A percentile compares a stretch with the other conserved stretches of the same genome.
phyloP scores from a whole-genome alignment of 441 rosid species.

The Monsonia emarginata region DNA sequence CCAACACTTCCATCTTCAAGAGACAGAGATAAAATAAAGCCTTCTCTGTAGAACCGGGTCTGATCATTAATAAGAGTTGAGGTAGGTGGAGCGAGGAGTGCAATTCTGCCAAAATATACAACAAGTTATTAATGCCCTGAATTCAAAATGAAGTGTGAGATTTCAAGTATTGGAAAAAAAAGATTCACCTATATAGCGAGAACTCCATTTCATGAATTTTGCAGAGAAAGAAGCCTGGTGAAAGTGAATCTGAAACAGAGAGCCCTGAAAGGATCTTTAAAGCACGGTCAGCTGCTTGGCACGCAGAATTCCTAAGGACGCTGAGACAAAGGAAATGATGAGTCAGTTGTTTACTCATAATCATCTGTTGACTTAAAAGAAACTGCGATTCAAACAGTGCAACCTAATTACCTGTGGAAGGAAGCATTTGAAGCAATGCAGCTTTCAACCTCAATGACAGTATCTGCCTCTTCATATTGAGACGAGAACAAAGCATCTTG shows the following conservation, averaged over 20 bases:
- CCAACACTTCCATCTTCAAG: constrained; percentile 84
- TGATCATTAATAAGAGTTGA: constrained; percentile 30
- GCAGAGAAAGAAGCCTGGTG: constrained; percentile 25
- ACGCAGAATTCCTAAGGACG: constrained; percentile 46
- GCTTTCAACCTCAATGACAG: constrained; percentile 81
- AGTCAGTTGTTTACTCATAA: constrained; percentile 24
- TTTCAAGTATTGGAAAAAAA: constrained; percentile 8
- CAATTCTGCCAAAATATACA: constrained; percentile 38
- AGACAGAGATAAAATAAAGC: constrained; percentile 61
- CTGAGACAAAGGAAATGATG: constrained; percentile 32
- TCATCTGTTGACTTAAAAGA: not conserved
- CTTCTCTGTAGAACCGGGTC: constrained; percentile 51
- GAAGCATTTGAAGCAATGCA: constrained; percentile 55
- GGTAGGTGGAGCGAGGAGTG: constrained; percentile 62
- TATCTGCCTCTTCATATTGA: constrained; percentile 41
- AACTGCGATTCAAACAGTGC: constrained; percentile 3
- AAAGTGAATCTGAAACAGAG: constrained; percentile 28
- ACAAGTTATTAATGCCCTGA: not conserved
- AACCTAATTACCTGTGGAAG: constrained; percentile 58
- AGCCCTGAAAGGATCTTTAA: constrained; percentile 34
- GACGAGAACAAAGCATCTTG: constrained; percentile 49
- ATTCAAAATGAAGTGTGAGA: not conserved
- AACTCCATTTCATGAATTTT: constrained; percentile 49
- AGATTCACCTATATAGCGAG: constrained; percentile 61
- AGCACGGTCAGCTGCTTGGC: constrained; percentile 52